These are phyloP conservation scores for Babesia ovata DNA, from an alignment of 169 alveolate genomes.

Conservation along the genomic window DNA sequence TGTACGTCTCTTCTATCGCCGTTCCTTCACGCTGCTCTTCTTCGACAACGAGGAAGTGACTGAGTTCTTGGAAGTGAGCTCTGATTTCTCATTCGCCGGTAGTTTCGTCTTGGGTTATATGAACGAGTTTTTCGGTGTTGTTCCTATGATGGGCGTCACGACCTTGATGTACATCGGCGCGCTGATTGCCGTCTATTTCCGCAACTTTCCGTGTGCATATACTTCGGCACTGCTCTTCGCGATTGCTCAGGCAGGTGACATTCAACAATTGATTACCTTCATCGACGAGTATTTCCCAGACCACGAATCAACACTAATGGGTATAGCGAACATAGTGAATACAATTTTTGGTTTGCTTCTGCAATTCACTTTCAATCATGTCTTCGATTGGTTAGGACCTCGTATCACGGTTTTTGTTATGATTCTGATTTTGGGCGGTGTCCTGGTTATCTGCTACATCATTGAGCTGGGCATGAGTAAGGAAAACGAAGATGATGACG, in stretches of 20 bases:
- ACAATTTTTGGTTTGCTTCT: slow-evolving; percentile 5
- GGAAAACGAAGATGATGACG: not conserved
- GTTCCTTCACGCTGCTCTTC: slow-evolving; percentile 50
- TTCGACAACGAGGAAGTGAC: slow-evolving; percentile 35
- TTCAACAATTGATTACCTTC: slow-evolving; percentile 62
- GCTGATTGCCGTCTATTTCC: slow-evolving; percentile 24
- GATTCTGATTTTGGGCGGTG: slow-evolving; percentile 32
- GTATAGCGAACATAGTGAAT: slow-evolving; percentile 29
- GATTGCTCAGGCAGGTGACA: slow-evolving; percentile 58
- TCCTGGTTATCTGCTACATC: slow-evolving; percentile 14
- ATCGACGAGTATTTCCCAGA: slow-evolving; percentile 45
- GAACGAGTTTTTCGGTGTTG: slow-evolving; percentile 58
- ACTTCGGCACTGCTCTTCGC: slow-evolving; percentile 43
- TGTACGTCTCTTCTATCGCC: slow-evolving; percentile 39
- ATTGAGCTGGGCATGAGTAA: slow-evolving; percentile 7
- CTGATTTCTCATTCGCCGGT: slow-evolving; percentile 29
- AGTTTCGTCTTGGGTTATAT: slow-evolving; percentile 44
- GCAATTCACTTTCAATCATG: slow-evolving; percentile 9
- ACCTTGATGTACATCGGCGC: slow-evolving; percentile 39
- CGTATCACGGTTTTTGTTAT: slow-evolving; percentile 24
- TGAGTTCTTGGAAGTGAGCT: slow-evolving; percentile 28
- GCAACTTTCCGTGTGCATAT: slow-evolving; percentile 38
- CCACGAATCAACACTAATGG: slow-evolving; percentile 64
- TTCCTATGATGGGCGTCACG: slow-evolving; percentile 29
- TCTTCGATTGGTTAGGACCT: slow-evolving; percentile 20